Percentiles rank a stretch among this genome's conserved stretches.
Conservation (phyloP, 1,139 yeast species). For the Sugiyamaella japonica region DNA sequence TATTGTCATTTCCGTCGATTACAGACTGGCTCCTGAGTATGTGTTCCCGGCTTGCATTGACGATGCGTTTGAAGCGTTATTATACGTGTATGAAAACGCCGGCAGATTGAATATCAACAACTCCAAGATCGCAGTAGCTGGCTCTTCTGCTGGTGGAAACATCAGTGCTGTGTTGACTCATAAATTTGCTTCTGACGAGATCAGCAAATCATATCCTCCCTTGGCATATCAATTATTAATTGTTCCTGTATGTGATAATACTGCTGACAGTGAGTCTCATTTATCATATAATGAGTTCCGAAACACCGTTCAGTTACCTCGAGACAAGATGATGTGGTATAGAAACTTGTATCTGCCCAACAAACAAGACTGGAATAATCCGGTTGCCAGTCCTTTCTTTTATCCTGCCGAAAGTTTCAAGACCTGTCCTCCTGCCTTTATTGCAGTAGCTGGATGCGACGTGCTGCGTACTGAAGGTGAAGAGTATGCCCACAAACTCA, state of each 20-base stretch:
- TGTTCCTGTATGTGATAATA: constrained; percentile 53
- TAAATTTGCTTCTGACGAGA: constrained; percentile 40
- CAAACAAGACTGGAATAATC: constrained; percentile 41
- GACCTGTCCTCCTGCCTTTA: constrained; percentile 46
- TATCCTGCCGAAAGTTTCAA: constrained; percentile 46
- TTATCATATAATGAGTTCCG: constrained; percentile 48
- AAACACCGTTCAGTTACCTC: constrained; percentile 50
- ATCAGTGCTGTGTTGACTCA: constrained; percentile 48
- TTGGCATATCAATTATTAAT: constrained; percentile 47
- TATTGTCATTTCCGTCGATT: constrained; percentile 45
- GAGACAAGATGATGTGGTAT: constrained; percentile 53
- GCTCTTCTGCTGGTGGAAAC: constrained; percentile 54
- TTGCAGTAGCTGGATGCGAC: constrained; percentile 50
- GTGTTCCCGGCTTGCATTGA: constrained; percentile 52
- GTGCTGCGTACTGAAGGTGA: constrained; percentile 51
- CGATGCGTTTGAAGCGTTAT: constrained; percentile 46
- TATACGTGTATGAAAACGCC: constrained; percentile 31
- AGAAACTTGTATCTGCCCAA: constrained; percentile 48
- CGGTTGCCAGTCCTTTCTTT: constrained; percentile 50
- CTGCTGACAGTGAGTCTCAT: constrained; percentile 46
- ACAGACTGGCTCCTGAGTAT: constrained; percentile 51
- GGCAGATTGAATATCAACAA: constrained; percentile 39
- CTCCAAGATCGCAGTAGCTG: constrained; percentile 47
- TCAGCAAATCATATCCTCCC: constrained; percentile 40
- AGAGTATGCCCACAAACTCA: constrained; percentile 46